phyloP scores from a whole-genome alignment of 192 early-diverging fungal species.

The Phycomyces blakesleeanus region DNA sequence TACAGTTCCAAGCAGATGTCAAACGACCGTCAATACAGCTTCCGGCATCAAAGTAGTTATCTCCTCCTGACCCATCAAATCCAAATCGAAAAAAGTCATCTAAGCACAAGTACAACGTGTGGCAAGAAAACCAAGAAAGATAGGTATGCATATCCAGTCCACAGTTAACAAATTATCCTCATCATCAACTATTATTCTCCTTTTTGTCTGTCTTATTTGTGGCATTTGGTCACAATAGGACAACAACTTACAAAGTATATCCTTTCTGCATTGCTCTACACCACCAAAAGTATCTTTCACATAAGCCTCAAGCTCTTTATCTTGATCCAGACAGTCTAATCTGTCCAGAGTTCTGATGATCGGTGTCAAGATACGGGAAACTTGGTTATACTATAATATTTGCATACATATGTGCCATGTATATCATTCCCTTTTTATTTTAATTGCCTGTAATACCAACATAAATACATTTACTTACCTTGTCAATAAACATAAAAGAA shows the following conservation, averaged over 20 bases:
- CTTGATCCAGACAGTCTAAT: slow-evolving; percentile 57
- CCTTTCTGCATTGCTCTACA: slow-evolving; percentile 60
- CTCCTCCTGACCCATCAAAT: slow-evolving; percentile 95
- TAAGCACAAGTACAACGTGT: background rate
- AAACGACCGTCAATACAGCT: slow-evolving; percentile 94
- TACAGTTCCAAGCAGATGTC: slow-evolving; percentile 86
- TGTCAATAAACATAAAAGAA: slow-evolving; percentile 96
- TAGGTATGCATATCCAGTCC: background rate
- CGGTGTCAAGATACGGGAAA: slow-evolving; percentile 90
- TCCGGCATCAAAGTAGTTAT: slow-evolving; percentile 89
- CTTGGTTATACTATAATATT: slow-evolving; percentile 82
- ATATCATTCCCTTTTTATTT: too few species aligned
- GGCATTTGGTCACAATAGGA: background rate
- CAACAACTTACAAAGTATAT: slow-evolving; percentile 59
- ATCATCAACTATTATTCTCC: background rate
- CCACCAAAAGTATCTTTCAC: slow-evolving; percentile 69
- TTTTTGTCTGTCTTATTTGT: background rate
- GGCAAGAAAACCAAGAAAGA: slow-evolving; percentile 6
- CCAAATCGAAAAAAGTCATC: slow-evolving; percentile 94
- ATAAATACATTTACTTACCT: slow-evolving; percentile 34
- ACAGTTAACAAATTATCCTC: too few species aligned
- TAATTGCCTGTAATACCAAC: too few species aligned
- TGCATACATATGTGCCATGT: too few species aligned
- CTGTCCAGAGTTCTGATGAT: slow-evolving; percentile 75
- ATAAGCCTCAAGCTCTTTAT: slow-evolving; percentile 60